Evolutionary conservation across 2,329 filamentous ascomycete genomes (phyloP), one percentile per base, ranked within the genome.

Genomic region (Xylariaceae sp.): DNA sequence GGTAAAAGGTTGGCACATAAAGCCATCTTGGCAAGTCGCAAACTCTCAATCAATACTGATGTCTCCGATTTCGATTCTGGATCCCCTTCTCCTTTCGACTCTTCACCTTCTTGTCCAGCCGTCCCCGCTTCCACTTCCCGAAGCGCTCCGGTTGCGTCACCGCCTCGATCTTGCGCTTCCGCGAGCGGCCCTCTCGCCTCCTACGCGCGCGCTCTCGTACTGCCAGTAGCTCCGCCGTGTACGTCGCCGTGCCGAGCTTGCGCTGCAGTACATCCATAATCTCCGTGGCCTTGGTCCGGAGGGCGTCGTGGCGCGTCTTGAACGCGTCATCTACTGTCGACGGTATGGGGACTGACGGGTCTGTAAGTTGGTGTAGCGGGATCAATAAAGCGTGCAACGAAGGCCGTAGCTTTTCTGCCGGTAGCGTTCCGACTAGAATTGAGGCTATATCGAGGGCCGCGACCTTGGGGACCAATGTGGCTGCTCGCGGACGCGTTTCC

Each of bases 151-250:
- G 94, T 66, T 87, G 83, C 48, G 81, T 81, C 29, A 99, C 85
- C 8, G 89, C 89, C 68, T 95, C 91, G 60, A 97, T 89, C 72
- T 89, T 89, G 65, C 94, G 82, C 81, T 99, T 99, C 60, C 80
- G 83, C 51, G 87, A 83, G 60, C 95, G 77, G 65, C 85, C 82
- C 68, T 89, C 83, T 62, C 94, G 79, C 65, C 86, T 83, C 60
- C 80, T 79, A 66, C 81, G 82, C n/a, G 94, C 85, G 12, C 79
- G 80, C 50, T 87, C 84, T 57, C 89, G 83, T 5, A 95, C 89
- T 41, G 80, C 80, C 40, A 88, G 72, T 66, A 97, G 77, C 45
- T 86, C 79, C 52, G 79, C 77, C n/a, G 91, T 84, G 72, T 91
- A 99, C 58, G 83, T 83, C 1, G 84, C 81, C 1, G 87, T 89